phyloP scores from a whole-genome alignment of 176 grass and related monocot genomes.

The Cenchrus purpureus region DNA sequence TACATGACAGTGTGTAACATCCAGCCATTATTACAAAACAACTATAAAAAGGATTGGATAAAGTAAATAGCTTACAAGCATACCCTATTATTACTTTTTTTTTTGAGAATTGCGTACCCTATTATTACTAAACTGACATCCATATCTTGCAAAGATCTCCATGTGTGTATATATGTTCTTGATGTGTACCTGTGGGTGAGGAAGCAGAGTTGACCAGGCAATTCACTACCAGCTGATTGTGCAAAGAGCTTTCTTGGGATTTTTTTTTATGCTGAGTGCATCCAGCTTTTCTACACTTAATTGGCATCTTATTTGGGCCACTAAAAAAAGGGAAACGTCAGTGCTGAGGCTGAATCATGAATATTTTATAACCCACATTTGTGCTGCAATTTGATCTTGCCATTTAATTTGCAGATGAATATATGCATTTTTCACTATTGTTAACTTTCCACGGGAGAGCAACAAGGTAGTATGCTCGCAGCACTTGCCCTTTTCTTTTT shows the following conservation, averaged over 20 bases:
- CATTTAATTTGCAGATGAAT: background rate
- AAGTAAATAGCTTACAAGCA: too few species aligned
- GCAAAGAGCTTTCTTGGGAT: background rate
- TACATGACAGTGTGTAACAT: too few species aligned
- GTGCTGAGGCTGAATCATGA: constrained; percentile 3
- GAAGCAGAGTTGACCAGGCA: background rate
- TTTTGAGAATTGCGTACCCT: too few species aligned
- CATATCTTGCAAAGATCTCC: too few species aligned
- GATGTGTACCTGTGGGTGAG: background rate
- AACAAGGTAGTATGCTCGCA: constrained; percentile 18
- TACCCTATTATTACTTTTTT: too few species aligned
- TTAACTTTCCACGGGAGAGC: background rate
- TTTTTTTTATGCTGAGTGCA: constrained; percentile 37
- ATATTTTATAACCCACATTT: background rate
- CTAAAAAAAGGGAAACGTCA: constrained; percentile 17
- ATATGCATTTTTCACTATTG: background rate
- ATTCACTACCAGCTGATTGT: background rate
- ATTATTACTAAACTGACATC: too few species aligned
- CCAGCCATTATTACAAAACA: too few species aligned
- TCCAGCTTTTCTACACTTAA: constrained; percentile 28
- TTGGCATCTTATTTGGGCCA: constrained; percentile 25
- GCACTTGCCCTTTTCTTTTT: background rate
- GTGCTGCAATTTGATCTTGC: constrained; percentile 14
- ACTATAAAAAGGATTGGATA: too few species aligned
- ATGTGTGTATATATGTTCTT: too few species aligned